Evolutionary conservation across 495 filamentous ascomycete genomes (phyloP).

Genomic region (Talaromyces borbonicus): DNA sequence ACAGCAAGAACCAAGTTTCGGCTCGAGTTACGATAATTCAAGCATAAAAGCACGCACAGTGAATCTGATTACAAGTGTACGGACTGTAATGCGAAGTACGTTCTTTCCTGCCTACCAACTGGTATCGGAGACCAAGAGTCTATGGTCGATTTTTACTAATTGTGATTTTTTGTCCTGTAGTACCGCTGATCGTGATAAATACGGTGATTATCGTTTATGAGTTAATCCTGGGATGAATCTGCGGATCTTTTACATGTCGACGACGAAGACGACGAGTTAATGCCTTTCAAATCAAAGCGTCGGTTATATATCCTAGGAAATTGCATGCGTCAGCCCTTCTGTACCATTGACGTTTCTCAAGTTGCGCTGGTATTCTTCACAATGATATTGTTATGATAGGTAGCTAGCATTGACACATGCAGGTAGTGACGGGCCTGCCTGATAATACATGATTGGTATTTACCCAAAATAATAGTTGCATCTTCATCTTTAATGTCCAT

Average conservation of each 20-base stretch:
- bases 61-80: conserved; percentile 80
- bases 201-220: conserved; percentile 84
- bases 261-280: not conserved
- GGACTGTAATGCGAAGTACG: conserved; percentile 93
- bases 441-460: too few relatives aligned
- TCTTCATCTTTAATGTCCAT: too few relatives aligned
- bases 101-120: conserved; percentile 19
- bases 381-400: too few relatives aligned
- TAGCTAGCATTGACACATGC: too few relatives aligned
- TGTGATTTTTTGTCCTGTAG: conserved; percentile 32
- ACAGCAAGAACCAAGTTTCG: conserved; percentile 62
- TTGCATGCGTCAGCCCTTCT: too few relatives aligned
- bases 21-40: conserved; percentile 54
- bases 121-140: too few relatives aligned
- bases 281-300: too few relatives aligned
- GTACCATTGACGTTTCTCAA: too few relatives aligned
- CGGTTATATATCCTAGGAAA: too few relatives aligned
- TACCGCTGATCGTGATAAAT: conserved; percentile 91
- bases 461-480: too few relatives aligned
- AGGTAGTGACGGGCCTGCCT: too few relatives aligned
- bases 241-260: not conserved
- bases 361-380: too few relatives aligned
- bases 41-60: conserved; percentile 82
- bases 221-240: conserved; percentile 67
- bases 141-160: conserved; percentile 10